Base-by-base conservation (phyloP, 495 filamentous ascomycete species). In the Hypoxylon subgilvum region DNA sequence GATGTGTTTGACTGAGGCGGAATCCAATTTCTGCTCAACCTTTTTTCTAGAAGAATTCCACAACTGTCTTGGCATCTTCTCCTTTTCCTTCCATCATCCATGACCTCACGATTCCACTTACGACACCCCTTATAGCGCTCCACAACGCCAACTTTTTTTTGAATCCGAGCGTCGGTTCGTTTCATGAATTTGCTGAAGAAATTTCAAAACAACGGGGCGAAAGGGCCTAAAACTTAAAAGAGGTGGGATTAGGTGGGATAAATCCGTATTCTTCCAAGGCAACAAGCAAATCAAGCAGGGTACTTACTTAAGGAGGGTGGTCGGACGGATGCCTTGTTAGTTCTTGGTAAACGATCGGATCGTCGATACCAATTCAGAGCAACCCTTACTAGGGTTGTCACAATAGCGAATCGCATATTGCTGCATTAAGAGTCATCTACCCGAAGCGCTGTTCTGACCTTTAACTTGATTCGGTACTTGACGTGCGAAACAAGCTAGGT, bases 21-120 rank as follows among this genome's bases (percentile, higher is more conserved):
- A 43, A 58, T 64, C 49, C 36, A 64, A 64, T 58, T 58, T 64
- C 53, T 52, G 16, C 18, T 52, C 32, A 32, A 28, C 22, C 28
- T 35, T 64, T 64, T 35, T 64, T 64, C 61, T 64, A 64, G 61
- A 64, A 64, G 54, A 30, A 39, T 64, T 64, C 61, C 49, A 46
- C 13, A 23, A 30, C 12, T n/a, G 48, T 53, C 48, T 64, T 64
- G 39, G 61, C 49, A 10, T 35, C 16, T 28, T 36, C 23, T 38
- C 28, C 32, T 45, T 57, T 52, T 44, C 16, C 38, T 18, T 50
- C 25, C 38, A 35, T 6, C 12, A 6, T 32, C 32, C 42, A 45
- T 57, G 48, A 57, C 53, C 60, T 53, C 48, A 53, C 53, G 9
- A 31, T 43, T 30, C 52, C 44, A 35, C 23, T 32, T 12, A 30